phyloP scores from a whole-genome alignment of 345 rosid genomes.

The Erysimum cheiranthoides region DNA sequence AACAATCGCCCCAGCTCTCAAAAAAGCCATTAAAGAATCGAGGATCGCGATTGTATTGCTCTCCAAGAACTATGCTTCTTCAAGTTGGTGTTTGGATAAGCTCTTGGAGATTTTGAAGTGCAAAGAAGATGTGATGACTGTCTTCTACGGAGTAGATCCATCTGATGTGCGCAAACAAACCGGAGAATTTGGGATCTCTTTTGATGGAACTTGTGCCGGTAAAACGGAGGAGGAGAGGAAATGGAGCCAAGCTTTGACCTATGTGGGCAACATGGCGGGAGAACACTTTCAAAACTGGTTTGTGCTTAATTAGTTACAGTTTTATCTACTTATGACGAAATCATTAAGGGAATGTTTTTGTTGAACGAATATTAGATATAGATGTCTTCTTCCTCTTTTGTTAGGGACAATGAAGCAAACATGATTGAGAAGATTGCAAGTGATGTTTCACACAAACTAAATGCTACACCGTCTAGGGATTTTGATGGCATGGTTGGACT shows the following conservation, averaged over 20 bases:
- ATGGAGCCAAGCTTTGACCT: constrained; percentile 4
- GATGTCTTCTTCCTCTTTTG: too few species aligned
- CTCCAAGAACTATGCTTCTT: background rate
- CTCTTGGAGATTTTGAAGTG: background rate
- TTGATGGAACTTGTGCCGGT: background rate
- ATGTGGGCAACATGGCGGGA: background rate
- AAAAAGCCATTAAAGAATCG: background rate
- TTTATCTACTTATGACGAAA: too few species aligned
- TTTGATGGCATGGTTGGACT: background rate
- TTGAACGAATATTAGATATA: too few species aligned
- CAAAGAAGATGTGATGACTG: background rate
- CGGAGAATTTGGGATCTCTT: background rate
- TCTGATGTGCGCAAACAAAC: background rate
- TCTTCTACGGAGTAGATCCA: background rate
- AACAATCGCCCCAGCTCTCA: background rate
- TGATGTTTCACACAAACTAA: background rate
- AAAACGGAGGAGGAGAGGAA: background rate
- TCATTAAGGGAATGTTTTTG: too few species aligned
- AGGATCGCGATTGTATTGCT: background rate
- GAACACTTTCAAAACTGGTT: constrained; percentile 2
- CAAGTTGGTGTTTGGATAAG: background rate
- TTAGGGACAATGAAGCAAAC: background rate
- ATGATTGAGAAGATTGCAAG: background rate
- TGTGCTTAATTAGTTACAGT: too few species aligned
- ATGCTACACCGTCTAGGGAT: background rate